phyloP scores from a whole-genome alignment of 352 stramenopile species.

The Globisporangium camurandrum region DNA sequence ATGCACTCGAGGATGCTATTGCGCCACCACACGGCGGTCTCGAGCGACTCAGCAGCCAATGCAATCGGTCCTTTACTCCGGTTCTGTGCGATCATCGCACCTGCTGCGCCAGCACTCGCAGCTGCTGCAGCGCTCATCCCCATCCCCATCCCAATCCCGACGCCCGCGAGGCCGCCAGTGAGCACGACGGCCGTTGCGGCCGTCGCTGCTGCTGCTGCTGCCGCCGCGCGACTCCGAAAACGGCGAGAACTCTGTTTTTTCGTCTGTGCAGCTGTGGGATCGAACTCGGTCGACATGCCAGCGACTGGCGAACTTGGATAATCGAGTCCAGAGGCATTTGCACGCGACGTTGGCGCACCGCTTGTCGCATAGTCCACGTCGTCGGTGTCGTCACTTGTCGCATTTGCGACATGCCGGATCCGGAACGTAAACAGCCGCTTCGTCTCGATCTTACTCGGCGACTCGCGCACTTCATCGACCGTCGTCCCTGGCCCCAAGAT shows the following conservation, averaged over 20 bases:
- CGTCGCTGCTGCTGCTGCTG: slow-evolving; percentile 59
- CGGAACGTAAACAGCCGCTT: slow-evolving; percentile 83
- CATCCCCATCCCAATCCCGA: slow-evolving; percentile 75
- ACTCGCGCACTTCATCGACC: slow-evolving; percentile 80
- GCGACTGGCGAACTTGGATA: slow-evolving; percentile 19
- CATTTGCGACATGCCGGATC: slow-evolving; percentile 58
- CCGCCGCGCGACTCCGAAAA: slow-evolving; percentile 58
- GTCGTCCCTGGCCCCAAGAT: slow-evolving; percentile 69
- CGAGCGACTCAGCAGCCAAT: slow-evolving; percentile 70
- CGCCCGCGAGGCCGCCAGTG: slow-evolving; percentile 66
- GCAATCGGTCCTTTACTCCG: slow-evolving; percentile 66
- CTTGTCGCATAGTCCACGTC: slow-evolving; percentile 12
- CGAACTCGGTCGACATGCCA: slow-evolving; percentile 12
- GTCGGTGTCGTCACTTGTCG: slow-evolving; percentile 14
- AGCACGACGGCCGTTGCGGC: slow-evolving; percentile 72
- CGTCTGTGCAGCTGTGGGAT: slow-evolving; percentile 30
- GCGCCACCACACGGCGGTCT: slow-evolving; percentile 81
- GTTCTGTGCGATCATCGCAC: slow-evolving; percentile 64
- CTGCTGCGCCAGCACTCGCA: slow-evolving; percentile 61
- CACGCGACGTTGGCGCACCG: slow-evolving; percentile 13
- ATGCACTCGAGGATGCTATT: slow-evolving; percentile 84
- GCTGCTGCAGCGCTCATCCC: slow-evolving; percentile 72
- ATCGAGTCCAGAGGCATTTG: slow-evolving; percentile 11
- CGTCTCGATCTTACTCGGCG: slow-evolving; percentile 82
- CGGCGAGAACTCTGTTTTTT: slow-evolving; percentile 45